phyloP scores from a whole-genome alignment of 2,329 filamentous ascomycete species.

The Trichophyton schoenleinii region DNA sequence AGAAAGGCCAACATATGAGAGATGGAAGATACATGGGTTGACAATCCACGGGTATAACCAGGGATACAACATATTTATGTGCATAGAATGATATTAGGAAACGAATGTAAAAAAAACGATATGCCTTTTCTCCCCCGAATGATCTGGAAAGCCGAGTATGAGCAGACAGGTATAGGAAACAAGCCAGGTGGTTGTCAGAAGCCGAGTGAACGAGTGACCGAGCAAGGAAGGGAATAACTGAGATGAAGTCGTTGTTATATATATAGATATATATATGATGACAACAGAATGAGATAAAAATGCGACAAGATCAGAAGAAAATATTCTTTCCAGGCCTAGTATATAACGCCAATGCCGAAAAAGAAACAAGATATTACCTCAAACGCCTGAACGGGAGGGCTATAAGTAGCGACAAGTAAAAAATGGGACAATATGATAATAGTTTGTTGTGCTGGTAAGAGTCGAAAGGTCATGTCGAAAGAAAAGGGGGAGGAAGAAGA shows the following conservation, averaged over 20 bases:
- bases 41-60: not conserved
- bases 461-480: not conserved
- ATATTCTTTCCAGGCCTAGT: not conserved
- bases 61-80: not conserved
- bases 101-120: not conserved
- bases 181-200: not conserved
- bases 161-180: not conserved
- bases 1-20: not conserved
- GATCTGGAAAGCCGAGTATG: not conserved
- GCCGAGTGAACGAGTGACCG: not conserved
- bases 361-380: not conserved
- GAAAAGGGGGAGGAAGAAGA: not conserved
- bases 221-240: not conserved
- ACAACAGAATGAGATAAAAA: not conserved
- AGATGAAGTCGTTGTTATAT: not conserved
- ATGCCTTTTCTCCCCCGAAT: not conserved
- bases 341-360: constrained; percentile 3
- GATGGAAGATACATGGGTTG: not conserved
- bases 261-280: not conserved
- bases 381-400: not conserved
- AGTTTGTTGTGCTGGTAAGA: not conserved
- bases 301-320: not conserved
- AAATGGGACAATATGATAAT: not conserved
- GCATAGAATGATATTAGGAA: not conserved
- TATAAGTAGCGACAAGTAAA: not conserved